A percentile compares a stretch with the other conserved stretches of the same genome.
Evolutionary conservation across 2,329 filamentous ascomycete genomes (phyloP).

Genomic region (Claviceps capensis): DNA sequence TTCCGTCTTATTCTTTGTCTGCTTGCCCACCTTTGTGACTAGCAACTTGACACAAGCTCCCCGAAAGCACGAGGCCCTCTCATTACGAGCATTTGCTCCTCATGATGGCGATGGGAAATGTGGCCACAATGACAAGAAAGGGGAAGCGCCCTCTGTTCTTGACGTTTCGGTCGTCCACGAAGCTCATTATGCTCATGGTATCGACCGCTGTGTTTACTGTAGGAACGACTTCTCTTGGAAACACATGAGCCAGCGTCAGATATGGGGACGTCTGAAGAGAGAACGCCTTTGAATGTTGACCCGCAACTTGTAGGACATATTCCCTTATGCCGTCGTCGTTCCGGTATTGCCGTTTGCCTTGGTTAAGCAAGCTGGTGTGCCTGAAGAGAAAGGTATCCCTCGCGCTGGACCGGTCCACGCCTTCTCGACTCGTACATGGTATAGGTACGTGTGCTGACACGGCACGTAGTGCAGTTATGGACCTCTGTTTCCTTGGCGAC

Average conservation of each 20-base stretch:
- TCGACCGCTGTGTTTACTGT: constrained; percentile 23
- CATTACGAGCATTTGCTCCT: not conserved
- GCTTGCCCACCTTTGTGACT: not conserved
- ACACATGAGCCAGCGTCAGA: not conserved
- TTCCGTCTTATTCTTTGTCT: not conserved
- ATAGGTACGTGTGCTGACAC: not conserved
- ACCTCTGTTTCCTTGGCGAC: constrained; percentile 22
- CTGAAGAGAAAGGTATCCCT: constrained; percentile 8
- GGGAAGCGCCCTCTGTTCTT: constrained; percentile 16
- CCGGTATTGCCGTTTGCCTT: constrained; percentile 21
- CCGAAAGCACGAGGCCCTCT: constrained; percentile 4
- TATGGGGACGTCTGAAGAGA: not conserved
- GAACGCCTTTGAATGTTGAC: not conserved
- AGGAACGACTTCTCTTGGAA: not conserved
- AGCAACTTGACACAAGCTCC: not conserved
- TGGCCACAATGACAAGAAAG: constrained; percentile 6
- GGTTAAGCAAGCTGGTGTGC: constrained; percentile 13
- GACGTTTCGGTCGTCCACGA: constrained; percentile 18
- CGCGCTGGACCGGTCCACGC: not conserved
- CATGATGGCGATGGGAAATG: constrained; percentile 9
- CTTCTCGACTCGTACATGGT: no score
- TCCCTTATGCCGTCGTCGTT: constrained; percentile 21
- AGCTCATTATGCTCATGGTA: constrained; percentile 19
- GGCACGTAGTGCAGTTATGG: constrained; percentile 18
- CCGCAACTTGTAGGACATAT: constrained; percentile 16